phyloP scores from a whole-genome alignment of 2,329 filamentous ascomycete genomes.

The Hymenoscyphus fructigenus region DNA sequence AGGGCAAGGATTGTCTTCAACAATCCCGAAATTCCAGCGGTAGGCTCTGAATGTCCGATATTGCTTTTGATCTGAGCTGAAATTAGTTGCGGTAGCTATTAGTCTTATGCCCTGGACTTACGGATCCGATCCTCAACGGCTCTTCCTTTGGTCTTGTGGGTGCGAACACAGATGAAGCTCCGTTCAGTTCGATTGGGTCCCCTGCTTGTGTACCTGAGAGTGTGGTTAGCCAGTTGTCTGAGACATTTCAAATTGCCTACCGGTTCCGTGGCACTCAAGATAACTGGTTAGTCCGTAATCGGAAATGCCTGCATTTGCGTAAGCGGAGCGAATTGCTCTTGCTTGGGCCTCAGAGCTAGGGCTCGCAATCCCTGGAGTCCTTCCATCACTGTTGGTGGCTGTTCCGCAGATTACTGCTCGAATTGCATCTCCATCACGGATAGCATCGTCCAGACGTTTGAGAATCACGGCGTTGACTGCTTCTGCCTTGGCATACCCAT shows the following conservation, averaged over 20 bases:
- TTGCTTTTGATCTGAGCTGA: conserved; percentile 24
- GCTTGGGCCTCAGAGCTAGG: conserved; percentile 47
- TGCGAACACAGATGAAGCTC: conserved; percentile 16
- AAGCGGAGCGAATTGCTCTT: conserved; percentile 14
- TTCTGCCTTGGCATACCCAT: conserved; percentile 48
- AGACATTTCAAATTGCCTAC: too few relatives aligned
- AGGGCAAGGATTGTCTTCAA: conserved; percentile 43
- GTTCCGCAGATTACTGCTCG: conserved; percentile 43
- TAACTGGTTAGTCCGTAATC: conserved; percentile 21
- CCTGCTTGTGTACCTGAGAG: conserved; percentile 18
- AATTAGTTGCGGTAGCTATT: not conserved
- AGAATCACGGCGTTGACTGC: conserved; percentile 43
- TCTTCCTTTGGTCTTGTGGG: not conserved
- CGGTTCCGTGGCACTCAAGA: conserved; percentile 23
- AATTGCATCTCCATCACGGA: conserved; percentile 44
- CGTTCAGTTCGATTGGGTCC: conserved; percentile 22
- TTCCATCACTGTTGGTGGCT: conserved; percentile 45
- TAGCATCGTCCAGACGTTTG: conserved; percentile 43
- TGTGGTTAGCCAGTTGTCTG: too few relatives aligned
- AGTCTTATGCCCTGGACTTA: conserved; percentile 6
- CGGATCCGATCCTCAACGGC: conserved; percentile 11
- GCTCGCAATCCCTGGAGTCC: conserved; percentile 41
- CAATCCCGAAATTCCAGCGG: conserved; percentile 38
- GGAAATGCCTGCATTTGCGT: conserved; percentile 6
- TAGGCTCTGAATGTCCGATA: conserved; percentile 37